Percentiles rank a stretch among this genome's conserved stretches.
Conservation (phyloP, 495 filamentous ascomycete species). For the Neohortaea acidophila region DNA sequence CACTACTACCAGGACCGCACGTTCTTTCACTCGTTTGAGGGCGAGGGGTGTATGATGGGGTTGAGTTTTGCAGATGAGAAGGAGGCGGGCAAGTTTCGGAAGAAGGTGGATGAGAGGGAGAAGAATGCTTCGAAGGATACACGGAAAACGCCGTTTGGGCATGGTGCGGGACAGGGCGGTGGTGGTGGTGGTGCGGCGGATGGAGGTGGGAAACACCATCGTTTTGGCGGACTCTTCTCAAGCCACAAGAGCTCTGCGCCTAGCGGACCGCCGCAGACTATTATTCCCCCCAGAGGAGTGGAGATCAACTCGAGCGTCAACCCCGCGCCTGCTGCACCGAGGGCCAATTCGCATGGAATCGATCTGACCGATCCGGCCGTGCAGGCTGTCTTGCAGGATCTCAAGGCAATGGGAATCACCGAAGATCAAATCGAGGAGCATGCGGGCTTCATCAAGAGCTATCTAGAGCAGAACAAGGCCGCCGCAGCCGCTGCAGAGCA, state of each 20-base stretch:
- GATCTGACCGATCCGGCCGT: conserved; percentile 73
- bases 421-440: conserved; percentile 86
- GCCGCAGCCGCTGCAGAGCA: conserved; percentile 27
- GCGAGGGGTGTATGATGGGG: conserved; percentile 77
- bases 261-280: conserved; percentile 36
- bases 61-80: conserved; percentile 91
- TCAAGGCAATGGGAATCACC: conserved; percentile 74
- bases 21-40: conserved; percentile 94
- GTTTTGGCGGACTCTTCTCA: too few species aligned
- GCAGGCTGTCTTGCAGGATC: conserved; percentile 68
- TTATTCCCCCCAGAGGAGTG: conserved; percentile 29
- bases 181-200: too few species aligned
- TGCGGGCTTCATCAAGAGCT: conserved; percentile 86
- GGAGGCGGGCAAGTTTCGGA: conserved; percentile 83
- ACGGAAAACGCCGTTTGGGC: conserved; percentile 55
- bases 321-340: conserved; percentile 16
- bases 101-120: conserved; percentile 87
- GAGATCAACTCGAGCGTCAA: conserved; percentile 14
- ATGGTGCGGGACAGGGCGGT: conserved; percentile 28
- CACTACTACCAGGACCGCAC: conserved; percentile 88
- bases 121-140: conserved; percentile 86
- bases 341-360: conserved; percentile 44
- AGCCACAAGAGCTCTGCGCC: background rate
- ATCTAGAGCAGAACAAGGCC: conserved; percentile 66
- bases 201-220: conserved; percentile 33